Evolutionary conservation across 805 yeast genomes (phyloP).

Genomic region (Wickerhamomyces sydowiorum): DNA sequence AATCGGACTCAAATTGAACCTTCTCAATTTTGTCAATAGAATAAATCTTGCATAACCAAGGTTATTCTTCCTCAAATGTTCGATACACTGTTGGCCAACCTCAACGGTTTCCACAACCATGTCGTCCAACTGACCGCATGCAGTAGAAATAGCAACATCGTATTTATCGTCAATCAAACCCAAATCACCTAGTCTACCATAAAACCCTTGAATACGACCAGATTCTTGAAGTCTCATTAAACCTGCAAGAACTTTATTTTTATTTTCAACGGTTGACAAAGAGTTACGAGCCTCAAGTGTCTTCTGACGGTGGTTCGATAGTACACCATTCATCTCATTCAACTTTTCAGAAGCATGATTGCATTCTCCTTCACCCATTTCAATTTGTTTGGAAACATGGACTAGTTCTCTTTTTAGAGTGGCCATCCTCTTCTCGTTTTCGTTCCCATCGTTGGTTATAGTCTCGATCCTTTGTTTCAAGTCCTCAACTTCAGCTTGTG

Average conservation of each 20-base stretch:
- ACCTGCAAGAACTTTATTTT: conserved; percentile 66
- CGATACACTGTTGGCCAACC: conserved; percentile 73
- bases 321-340: conserved; percentile 46
- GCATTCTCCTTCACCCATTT: conserved; percentile 53
- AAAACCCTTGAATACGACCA: conserved; percentile 80
- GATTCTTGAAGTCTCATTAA: conserved; percentile 64
- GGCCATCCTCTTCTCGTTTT: conserved; percentile 39
- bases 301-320: conserved; percentile 52
- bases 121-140: conserved; percentile 85
- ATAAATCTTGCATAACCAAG: conserved; percentile 90
- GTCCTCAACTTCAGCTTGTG: conserved; percentile 38
- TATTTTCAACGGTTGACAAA: conserved; percentile 53
- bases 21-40: conserved; percentile 66
- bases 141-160: conserved; percentile 93
- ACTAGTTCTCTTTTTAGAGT: conserved; percentile 43
- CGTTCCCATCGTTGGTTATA: conserved; percentile 42
- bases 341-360: conserved; percentile 41
- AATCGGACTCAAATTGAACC: conserved; percentile 51
- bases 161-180: conserved; percentile 87
- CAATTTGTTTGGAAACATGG: conserved; percentile 48
- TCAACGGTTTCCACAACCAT: conserved; percentile 82
- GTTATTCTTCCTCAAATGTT: conserved; percentile 71
- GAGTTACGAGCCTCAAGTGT: conserved; percentile 63
- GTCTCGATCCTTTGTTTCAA: conserved; percentile 38
- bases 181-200: conserved; percentile 87